Percentiles rank a stretch among this genome's conserved stretches.
phyloP scores from a whole-genome alignment of 768 basidiomycete genomes.

The Suillus sp. region DNA sequence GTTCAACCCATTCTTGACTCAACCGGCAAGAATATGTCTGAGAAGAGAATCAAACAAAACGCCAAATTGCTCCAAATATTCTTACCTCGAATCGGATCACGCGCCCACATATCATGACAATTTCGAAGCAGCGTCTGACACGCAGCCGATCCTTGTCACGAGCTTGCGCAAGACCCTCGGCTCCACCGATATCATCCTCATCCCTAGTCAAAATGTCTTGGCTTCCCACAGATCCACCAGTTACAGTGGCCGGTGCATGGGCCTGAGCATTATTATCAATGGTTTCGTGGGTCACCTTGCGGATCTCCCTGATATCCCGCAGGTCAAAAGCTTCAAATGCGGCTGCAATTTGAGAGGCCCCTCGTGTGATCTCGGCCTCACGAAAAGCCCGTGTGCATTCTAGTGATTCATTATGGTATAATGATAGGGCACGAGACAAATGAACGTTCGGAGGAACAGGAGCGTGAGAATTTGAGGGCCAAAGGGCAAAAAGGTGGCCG shows the following conservation, averaged over 20 bases:
- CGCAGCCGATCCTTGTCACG: conserved; percentile 48
- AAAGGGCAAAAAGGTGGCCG: conserved; percentile 68
- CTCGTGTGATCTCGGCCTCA: conserved; percentile 60
- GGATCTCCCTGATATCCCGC: conserved; percentile 63
- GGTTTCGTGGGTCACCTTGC: conserved; percentile 53
- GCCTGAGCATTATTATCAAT: conserved; percentile 26
- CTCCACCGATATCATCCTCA: conserved; percentile 67
- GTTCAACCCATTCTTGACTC: conserved; percentile 84
- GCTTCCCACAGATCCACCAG: conserved; percentile 15
- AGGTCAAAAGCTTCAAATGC: conserved; percentile 76
- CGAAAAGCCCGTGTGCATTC: conserved; percentile 41
- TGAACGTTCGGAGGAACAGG: conserved; percentile 66
- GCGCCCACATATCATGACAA: conserved; percentile 67
- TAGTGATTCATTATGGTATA: conserved; percentile 29
- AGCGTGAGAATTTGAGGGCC: conserved; percentile 56
- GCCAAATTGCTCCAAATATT: conserved; percentile 1
- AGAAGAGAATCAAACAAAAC: conserved; percentile 5
- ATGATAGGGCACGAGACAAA: conserved; percentile 32
- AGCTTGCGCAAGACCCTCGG: conserved; percentile 46
- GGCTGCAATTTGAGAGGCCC: conserved; percentile 60
- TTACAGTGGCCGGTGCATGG: conserved; percentile 2
- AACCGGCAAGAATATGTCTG: conserved; percentile 67
- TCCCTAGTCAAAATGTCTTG: conserved; percentile 40
- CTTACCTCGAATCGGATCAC: conserved; percentile 80
- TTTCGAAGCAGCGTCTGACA: conserved; percentile 75